These are phyloP conservation scores for Phytophthora tentaculata DNA, from an alignment of 352 stramenopile genomes.

Conservation along the genomic window DNA sequence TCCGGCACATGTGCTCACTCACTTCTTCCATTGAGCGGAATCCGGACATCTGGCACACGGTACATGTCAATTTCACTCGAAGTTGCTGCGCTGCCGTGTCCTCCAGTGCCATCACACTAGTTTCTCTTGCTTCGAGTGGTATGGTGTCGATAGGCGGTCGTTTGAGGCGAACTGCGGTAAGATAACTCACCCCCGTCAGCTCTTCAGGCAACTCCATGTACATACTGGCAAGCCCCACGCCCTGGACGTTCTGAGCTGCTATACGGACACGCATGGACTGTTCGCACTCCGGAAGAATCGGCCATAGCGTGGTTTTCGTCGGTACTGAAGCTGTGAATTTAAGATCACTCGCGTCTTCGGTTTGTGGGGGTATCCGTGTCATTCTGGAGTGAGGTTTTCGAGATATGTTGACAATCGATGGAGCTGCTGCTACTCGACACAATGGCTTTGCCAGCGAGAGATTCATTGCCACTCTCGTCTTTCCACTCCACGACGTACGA, in stretches of 20 bases:
- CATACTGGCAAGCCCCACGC: constrained; percentile 59
- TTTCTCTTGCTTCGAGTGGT: constrained; percentile 46
- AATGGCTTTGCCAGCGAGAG: constrained; percentile 27
- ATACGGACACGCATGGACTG: constrained; percentile 60
- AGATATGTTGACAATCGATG: constrained; percentile 19
- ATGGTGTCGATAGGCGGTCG: constrained; percentile 52
- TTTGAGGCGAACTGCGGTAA: constrained; percentile 50
- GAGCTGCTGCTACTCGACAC: constrained; percentile 18
- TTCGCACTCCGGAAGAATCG: constrained; percentile 51
- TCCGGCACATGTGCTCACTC: constrained; percentile 65
- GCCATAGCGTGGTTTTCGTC: constrained; percentile 72
- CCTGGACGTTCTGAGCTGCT: constrained; percentile 68
- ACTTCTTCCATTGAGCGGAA: constrained; percentile 37
- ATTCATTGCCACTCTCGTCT: constrained; percentile 48
- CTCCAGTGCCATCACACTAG: constrained; percentile 44
- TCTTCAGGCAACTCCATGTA: constrained; percentile 59
- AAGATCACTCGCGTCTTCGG: neutral
- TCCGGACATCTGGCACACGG: constrained; percentile 45
- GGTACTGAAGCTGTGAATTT: constrained; percentile 4
- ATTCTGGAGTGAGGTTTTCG: neutral
- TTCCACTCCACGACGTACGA: constrained; percentile 77
- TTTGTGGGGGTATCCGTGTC: neutral
- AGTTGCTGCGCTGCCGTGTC: constrained; percentile 39
- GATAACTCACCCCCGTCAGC: constrained; percentile 64
- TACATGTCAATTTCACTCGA: constrained; percentile 55